Evolutionary conservation across 1,284 basidiomycete species (phyloP).

Genomic region (Apiotrichum montevideense): DNA sequence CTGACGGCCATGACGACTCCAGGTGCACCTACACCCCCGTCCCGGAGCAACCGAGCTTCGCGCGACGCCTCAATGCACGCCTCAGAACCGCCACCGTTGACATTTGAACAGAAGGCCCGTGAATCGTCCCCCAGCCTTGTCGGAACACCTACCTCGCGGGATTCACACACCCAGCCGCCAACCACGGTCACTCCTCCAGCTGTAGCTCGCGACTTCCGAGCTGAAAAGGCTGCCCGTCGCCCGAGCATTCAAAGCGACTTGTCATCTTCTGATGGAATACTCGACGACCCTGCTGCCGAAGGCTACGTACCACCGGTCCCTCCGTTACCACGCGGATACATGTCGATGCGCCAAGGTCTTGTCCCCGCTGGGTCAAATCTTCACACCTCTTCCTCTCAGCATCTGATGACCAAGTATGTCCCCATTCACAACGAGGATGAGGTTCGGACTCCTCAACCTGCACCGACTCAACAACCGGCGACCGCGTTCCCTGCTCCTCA

Average conservation of each 20-base stretch:
- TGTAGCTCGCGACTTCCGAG: conserved; percentile 55
- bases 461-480: neutral
- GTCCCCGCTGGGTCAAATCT: conserved; percentile 11
- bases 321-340: conserved; percentile 87
- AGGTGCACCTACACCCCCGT: neutral
- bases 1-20: neutral
- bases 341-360: conserved; percentile 50
- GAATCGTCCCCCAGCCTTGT: conserved; percentile 82
- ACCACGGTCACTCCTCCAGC: conserved; percentile 56
- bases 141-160: conserved; percentile 47
- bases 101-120: conserved; percentile 54
- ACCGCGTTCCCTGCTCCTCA: conserved; percentile 8
- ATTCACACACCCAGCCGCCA: conserved; percentile 50
- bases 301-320: conserved; percentile 83
- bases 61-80: conserved; percentile 3
- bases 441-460: no score
- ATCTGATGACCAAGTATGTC: conserved; percentile 8
- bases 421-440: conserved; percentile 4
- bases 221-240: conserved; percentile 24
- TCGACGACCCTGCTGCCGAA: conserved; percentile 41
- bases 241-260: conserved; percentile 75
- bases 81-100: conserved; percentile 14
- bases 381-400: neutral
- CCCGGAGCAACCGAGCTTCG: neutral
- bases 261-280: conserved; percentile 49